A percentile compares a stretch with the other conserved stretches of the same genome.
Conservation (phyloP, 2,329 filamentous ascomycete genomes). For the Fusarium miscanthi region DNA sequence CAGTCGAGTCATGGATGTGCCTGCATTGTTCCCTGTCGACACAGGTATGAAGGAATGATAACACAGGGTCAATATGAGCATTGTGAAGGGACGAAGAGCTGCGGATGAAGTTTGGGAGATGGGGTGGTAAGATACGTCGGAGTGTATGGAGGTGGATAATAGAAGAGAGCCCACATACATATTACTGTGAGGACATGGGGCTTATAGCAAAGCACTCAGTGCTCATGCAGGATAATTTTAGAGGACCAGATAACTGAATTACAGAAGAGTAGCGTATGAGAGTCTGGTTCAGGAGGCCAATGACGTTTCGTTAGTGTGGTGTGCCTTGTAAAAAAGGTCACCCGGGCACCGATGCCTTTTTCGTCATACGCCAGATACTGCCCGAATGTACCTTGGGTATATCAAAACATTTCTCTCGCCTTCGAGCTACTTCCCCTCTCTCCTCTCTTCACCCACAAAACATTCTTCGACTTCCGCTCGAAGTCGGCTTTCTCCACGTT, state of each 20-base stretch:
- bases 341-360: not conserved
- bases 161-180: not conserved
- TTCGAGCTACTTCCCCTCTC: not conserved
- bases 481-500: not conserved
- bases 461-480: not conserved
- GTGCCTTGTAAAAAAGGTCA: not conserved
- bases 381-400: not conserved
- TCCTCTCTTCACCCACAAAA: not conserved
- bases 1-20: not conserved
- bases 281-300: not conserved
- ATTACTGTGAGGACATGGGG: not conserved
- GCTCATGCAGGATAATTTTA: not conserved
- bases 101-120: not conserved
- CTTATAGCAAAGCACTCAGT: not conserved
- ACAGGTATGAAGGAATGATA: not conserved
- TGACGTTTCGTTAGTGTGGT: not conserved
- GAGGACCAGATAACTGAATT: not conserved
- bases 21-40: not conserved
- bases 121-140: not conserved
- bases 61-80: not conserved
- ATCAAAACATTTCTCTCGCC: not conserved
- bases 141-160: not conserved
- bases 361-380: not conserved
- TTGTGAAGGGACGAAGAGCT: not conserved
- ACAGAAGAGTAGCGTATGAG: not conserved